Base-by-base conservation (phyloP, 805 yeast genomes). In the Starmerella davenportii region DNA sequence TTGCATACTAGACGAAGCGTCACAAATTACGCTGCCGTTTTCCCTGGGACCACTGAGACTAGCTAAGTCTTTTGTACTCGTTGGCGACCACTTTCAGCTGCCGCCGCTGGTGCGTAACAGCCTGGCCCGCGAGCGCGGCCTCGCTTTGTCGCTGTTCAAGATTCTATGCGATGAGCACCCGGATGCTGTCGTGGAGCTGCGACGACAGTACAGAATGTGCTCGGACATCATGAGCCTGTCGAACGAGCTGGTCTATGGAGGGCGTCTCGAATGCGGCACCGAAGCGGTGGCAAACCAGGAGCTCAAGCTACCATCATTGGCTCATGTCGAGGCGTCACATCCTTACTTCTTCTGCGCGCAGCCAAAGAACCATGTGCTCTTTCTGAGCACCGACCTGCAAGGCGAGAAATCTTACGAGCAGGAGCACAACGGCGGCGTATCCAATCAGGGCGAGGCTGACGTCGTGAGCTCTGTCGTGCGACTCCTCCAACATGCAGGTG, bases 1-100 rank as follows among this genome's bases (percentile, higher is more conserved):
- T 53, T 92, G 95, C 53, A 84, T 90, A 31, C 69, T 90, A 33
- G 99, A 90, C 56, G 99, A 90, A 56, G 96, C 96, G 0, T 84
- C 95, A 1, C 98, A 90, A 52, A 79, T 87, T 1, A 77, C 95
- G 0, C 65, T 87, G 66, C 98, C 99, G 0, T 66, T 80, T 4
- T 79, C 92, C 48, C 56, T 90, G 21, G 98, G 96, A 0, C 96
- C 98, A 0, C 56, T 90, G 35, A 58, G 84, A 24, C 70, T 69
- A 46, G 76, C 84, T 25, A 76, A 77, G 34, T 79, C 70, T 55
- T 90, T 87, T 54, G 68, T 90, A 1, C 65, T 90, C 43, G 95
- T 90, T n/a, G 99, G 99, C 8, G 99, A 90, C 54, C 96, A 90
- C 55, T 72, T 69, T 46, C 99, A 90, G 56, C 62, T 90, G 20